phyloP scores from a whole-genome alignment of 495 filamentous ascomycete species.

The Patellaria atrata region DNA sequence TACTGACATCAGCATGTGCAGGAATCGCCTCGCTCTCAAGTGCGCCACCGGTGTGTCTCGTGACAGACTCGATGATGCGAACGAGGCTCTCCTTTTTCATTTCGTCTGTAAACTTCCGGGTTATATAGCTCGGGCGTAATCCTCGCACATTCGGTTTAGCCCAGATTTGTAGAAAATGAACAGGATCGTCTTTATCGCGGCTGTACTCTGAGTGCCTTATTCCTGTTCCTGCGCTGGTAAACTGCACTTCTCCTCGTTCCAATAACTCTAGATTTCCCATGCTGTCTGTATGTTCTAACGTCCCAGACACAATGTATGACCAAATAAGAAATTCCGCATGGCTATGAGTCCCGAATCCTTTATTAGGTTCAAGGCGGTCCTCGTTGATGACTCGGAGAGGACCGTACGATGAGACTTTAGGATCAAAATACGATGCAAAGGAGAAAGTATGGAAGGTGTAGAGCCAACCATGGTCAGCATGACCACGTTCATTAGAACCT shows the following conservation, averaged over 20 bases:
- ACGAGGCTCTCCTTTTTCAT: constrained; percentile 53
- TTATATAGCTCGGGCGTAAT: constrained; percentile 56
- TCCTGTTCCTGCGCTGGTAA: constrained; percentile 63
- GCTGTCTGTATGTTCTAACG: constrained; percentile 67
- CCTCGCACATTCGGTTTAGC: constrained; percentile 54
- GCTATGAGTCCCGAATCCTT: constrained; percentile 65
- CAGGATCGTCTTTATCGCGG: constrained; percentile 44
- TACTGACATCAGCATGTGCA: constrained; percentile 65
- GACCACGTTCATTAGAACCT: constrained; percentile 43
- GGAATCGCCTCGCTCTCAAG: constrained; percentile 54
- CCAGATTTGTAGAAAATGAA: constrained; percentile 79
- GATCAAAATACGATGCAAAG: constrained; percentile 62
- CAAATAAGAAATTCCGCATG: constrained; percentile 78
- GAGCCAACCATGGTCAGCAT: constrained; percentile 71
- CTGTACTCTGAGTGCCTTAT: constrained; percentile 69
- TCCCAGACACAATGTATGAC: constrained; percentile 63
- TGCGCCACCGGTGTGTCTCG: constrained; percentile 45
- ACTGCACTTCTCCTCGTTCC: constrained; percentile 66
- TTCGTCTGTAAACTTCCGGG: constrained; percentile 49
- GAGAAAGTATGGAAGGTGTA: constrained; percentile 72
- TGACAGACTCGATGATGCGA: constrained; percentile 54
- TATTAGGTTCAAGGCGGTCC: constrained; percentile 52
- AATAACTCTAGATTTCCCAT: constrained; percentile 62
- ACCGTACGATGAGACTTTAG: constrained; percentile 47
- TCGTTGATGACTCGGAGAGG: constrained; percentile 69